phyloP scores from a whole-genome alignment of 164 flowering plant species.

The Tetracentron sinense region DNA sequence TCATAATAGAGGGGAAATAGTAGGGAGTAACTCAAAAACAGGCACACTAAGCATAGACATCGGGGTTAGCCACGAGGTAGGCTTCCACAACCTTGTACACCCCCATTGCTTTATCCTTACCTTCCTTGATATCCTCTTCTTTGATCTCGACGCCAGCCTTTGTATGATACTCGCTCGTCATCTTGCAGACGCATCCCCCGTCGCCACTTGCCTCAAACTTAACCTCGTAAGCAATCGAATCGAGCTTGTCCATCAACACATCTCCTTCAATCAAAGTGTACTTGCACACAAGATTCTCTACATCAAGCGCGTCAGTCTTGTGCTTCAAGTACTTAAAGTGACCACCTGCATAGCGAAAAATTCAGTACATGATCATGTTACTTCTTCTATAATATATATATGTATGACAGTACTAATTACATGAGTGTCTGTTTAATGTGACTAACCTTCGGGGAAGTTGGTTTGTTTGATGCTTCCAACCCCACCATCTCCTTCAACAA shows the following conservation, averaged over 20 bases:
- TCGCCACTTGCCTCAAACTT: slow-evolving; percentile 14
- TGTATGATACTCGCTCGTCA: too few relatives aligned
- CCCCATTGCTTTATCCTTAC: too few relatives aligned
- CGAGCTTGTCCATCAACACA: slow-evolving; percentile 1
- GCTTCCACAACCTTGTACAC: too few relatives aligned
- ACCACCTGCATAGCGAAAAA: background rate
- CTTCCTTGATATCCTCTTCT: slow-evolving; percentile 16
- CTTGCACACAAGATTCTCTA: slow-evolving; percentile 10
- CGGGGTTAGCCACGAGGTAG: too few relatives aligned
- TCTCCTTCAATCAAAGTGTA: slow-evolving; percentile 16
- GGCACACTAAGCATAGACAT: too few relatives aligned
- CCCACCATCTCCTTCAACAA: slow-evolving; percentile 36
- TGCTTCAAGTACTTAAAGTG: slow-evolving; percentile 11
- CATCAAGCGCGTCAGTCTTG: slow-evolving; percentile 8
- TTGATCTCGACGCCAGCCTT: slow-evolving; percentile 1
- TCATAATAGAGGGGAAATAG: too few relatives aligned
- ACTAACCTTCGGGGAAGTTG: slow-evolving; percentile 32
- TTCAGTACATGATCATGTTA: background rate
- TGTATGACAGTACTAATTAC: too few relatives aligned
- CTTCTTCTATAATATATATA: background rate
- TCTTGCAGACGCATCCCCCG: slow-evolving; percentile 13
- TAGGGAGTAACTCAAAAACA: too few relatives aligned
- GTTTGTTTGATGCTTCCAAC: slow-evolving; percentile 34
- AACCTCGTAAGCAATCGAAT: slow-evolving; percentile 7
- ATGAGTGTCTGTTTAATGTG: background rate